A percentile compares a stretch with the other conserved stretches of the same genome.
phyloP scores from a whole-genome alignment of 164 flowering plant species.

The Saururus chinensis region DNA sequence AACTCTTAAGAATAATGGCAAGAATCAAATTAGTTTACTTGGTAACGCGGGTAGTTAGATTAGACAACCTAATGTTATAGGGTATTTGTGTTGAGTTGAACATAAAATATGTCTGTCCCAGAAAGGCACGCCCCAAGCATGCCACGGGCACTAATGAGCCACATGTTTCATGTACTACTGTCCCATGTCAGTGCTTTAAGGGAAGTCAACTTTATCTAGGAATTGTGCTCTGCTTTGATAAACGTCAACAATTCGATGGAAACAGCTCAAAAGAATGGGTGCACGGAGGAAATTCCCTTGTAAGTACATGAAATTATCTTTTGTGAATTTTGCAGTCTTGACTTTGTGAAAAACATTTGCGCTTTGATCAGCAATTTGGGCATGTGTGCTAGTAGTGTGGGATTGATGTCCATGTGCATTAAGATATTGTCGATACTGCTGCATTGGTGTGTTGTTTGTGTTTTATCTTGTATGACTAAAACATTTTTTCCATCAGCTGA shows the following conservation, averaged over 20 bases:
- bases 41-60: too few relatives aligned
- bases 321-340: constrained; percentile 30
- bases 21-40: too few relatives aligned
- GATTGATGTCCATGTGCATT: constrained; percentile 56
- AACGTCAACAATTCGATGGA: constrained; percentile 32
- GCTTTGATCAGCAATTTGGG: constrained; percentile 39
- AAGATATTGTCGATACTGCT: constrained; percentile 57
- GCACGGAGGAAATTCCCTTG: constrained; percentile 32
- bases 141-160: too few relatives aligned
- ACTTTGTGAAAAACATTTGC: constrained; percentile 65
- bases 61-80: too few relatives aligned
- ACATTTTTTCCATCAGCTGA: background rate
- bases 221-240: constrained; percentile 53
- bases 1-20: too few relatives aligned
- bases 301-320: constrained; percentile 14
- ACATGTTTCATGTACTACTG: too few relatives aligned
- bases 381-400: constrained; percentile 27
- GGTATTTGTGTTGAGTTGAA: too few relatives aligned
- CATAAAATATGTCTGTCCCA: too few relatives aligned
- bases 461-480: background rate
- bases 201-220: constrained; percentile 34
- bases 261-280: constrained; percentile 21
- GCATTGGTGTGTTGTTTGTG: constrained; percentile 41
- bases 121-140: too few relatives aligned
- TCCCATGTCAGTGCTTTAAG: too few relatives aligned